These are phyloP conservation scores for Adansonia gregorii DNA, from an alignment of 441 rosid genomes.

Conservation along the genomic window DNA sequence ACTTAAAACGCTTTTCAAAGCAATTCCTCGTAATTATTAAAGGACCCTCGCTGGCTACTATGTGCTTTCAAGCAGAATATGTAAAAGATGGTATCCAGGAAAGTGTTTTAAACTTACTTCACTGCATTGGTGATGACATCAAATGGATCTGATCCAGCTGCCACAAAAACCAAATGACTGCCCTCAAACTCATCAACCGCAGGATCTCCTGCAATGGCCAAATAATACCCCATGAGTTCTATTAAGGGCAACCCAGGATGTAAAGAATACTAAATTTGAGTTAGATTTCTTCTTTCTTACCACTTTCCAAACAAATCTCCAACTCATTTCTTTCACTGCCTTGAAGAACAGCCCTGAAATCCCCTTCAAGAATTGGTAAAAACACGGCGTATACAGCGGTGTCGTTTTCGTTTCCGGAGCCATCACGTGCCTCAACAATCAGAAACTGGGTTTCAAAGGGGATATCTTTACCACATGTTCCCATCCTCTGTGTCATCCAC, in stretches of 20 bases:
- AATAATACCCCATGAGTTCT: neutral
- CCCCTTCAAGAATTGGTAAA: constrained; percentile 65
- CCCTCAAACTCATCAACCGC: constrained; percentile 57
- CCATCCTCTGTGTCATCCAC: constrained; percentile 85
- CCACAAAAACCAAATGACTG: constrained; percentile 57
- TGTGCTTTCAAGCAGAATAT: neutral
- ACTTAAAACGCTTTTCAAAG: no score
- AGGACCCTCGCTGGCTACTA: neutral
- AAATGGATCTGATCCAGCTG: constrained; percentile 62
- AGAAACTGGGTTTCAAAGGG: constrained; percentile 69
- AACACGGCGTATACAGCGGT: constrained; percentile 48
- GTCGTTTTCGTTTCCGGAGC: constrained; percentile 38
- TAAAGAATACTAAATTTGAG: constrained; percentile 4
- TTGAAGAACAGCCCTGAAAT: constrained; percentile 70
- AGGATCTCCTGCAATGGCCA: constrained; percentile 47
- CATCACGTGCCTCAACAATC: constrained; percentile 51
- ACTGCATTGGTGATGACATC: constrained; percentile 64
- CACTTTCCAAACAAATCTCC: constrained; percentile 72
- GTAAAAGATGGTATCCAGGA: neutral
- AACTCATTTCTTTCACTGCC: constrained; percentile 60
- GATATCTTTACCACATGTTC: constrained; percentile 53
- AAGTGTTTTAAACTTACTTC: constrained; percentile 46
- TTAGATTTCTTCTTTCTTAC: constrained; percentile 35
- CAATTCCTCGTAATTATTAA: neutral
- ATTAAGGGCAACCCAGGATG: neutral